These are phyloP conservation scores for Zygosaccharomyces sapae DNA, from an alignment of 1,139 yeast genomes.

Conservation along the genomic window DNA sequence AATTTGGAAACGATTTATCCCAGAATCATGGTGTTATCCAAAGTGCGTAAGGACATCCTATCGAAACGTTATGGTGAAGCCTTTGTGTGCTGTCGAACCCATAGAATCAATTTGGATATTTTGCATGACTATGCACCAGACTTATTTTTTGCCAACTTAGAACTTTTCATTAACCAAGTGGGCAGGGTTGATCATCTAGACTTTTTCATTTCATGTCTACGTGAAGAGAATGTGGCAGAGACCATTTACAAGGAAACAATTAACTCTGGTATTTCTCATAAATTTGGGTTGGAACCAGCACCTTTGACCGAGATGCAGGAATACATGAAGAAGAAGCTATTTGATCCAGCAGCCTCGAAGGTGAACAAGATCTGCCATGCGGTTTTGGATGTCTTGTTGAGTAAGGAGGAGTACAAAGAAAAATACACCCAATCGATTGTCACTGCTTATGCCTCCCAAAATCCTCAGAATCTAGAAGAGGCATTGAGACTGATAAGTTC, in stretches of 20 bases:
- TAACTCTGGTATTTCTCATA: conserved; percentile 32
- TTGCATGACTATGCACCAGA: conserved; percentile 82
- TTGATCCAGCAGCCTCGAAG: conserved; percentile 49
- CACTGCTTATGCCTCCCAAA: conserved; percentile 89
- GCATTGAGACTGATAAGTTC: conserved; percentile 64
- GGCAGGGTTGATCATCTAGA: conserved; percentile 73
- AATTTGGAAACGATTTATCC: conserved; percentile 93
- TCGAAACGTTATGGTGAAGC: conserved; percentile 61
- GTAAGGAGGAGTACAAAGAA: conserved; percentile 48
- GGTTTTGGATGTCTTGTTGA: conserved; percentile 52
- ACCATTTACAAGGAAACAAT: conserved; percentile 80
- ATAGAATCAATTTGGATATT: conserved; percentile 85
- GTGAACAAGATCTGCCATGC: conserved; percentile 75
- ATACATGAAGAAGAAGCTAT: conserved; percentile 38
- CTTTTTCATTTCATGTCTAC: conserved; percentile 77
- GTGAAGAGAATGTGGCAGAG: conserved; percentile 78
- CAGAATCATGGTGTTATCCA: conserved; percentile 82
- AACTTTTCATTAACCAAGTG: conserved; percentile 67
- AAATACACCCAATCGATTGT: conserved; percentile 72
- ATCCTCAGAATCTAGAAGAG: conserved; percentile 75
- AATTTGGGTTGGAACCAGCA: conserved; percentile 32
- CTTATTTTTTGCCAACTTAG: conserved; percentile 59
- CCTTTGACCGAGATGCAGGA: conserved; percentile 38
- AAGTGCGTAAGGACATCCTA: conserved; percentile 67
- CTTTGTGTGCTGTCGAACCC: conserved; percentile 78